Conservation (phyloP, 345 rosid genomes). For the Luvunga scandens region DNA sequence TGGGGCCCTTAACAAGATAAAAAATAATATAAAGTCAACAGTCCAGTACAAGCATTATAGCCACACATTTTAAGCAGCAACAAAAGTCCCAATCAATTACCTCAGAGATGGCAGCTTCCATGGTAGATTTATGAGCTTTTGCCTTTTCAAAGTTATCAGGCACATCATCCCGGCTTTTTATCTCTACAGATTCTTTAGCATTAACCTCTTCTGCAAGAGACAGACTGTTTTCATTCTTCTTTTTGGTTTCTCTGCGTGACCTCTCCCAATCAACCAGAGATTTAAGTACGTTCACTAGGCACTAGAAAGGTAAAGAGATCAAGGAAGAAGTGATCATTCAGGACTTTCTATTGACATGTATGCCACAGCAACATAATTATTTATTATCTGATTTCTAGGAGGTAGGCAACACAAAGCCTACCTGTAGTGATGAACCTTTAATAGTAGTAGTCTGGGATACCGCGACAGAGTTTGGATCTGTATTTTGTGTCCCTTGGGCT, state of each 20-base stretch:
- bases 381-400: constrained; percentile 17
- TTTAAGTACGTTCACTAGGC: constrained; percentile 85
- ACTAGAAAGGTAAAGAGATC: constrained; percentile 50
- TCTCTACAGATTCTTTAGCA: constrained; percentile 43
- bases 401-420: constrained; percentile 28
- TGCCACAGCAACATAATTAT: not conserved
- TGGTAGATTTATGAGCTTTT: constrained; percentile 93
- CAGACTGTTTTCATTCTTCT: constrained; percentile 37
- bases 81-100: constrained; percentile 35
- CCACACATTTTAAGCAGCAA: not conserved
- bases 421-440: constrained; percentile 93
- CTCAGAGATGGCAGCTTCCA: constrained; percentile 91
- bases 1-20: not conserved
- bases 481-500: constrained; percentile 83
- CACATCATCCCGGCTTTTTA: constrained; percentile 60
- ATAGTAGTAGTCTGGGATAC: constrained; percentile 70
- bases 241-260: constrained; percentile 44
- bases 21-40: not conserved
- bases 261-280: constrained; percentile 97
- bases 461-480: constrained; percentile 80
- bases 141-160: constrained; percentile 88
- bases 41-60: not conserved
- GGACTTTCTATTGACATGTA: constrained; percentile 13
- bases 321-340: constrained; percentile 25
- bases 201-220: constrained; percentile 42